These are phyloP conservation scores for Ascochyta pisi DNA, from an alignment of 2,329 filamentous ascomycete species.

Conservation along the genomic window DNA sequence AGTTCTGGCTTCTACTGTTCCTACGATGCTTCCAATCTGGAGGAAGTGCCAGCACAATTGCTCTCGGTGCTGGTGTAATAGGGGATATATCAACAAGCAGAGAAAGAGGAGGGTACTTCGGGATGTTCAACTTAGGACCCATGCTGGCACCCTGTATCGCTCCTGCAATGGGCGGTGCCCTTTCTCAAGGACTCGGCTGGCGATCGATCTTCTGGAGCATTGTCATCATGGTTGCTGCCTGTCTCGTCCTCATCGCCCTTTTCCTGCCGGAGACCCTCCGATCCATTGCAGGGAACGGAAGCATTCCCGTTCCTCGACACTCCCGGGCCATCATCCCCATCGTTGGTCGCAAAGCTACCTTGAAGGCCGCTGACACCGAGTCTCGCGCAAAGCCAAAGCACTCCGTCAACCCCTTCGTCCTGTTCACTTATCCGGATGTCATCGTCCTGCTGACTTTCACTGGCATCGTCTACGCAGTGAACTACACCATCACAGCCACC, in stretches of 20 bases:
- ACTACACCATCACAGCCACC: slow-evolving; percentile 42
- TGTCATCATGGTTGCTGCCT: slow-evolving; percentile 49
- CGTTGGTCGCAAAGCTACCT: slow-evolving; percentile 30
- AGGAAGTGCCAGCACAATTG: slow-evolving; percentile 51
- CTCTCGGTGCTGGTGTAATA: slow-evolving; percentile 73
- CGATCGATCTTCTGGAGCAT: slow-evolving; percentile 50
- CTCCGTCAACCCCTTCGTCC: slow-evolving; percentile 36
- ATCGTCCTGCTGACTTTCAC: slow-evolving; percentile 55
- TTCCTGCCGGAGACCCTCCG: slow-evolving; percentile 53
- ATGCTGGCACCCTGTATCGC: slow-evolving; percentile 41
- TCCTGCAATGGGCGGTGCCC: slow-evolving; percentile 43
- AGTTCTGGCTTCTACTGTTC: slow-evolving; percentile 43
- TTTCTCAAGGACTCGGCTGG: slow-evolving; percentile 46
- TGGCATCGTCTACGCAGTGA: slow-evolving; percentile 38
- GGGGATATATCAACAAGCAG: slow-evolving; percentile 73
- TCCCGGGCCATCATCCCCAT: slow-evolving; percentile 32
- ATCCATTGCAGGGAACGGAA: slow-evolving; percentile 51
- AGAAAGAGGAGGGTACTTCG: slow-evolving; percentile 75
- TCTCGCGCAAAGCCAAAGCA: slow-evolving; percentile 25
- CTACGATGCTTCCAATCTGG: slow-evolving; percentile 48
- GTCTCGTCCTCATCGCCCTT: slow-evolving; percentile 42
- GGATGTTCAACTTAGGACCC: slow-evolving; percentile 65
- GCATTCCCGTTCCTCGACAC: slow-evolving; percentile 30
- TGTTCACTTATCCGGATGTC: slow-evolving; percentile 39
- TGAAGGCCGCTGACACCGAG: slow-evolving; percentile 16